Base-by-base conservation (phyloP, 2,329 filamentous ascomycete genomes). In the Trichophyton equinum region DNA sequence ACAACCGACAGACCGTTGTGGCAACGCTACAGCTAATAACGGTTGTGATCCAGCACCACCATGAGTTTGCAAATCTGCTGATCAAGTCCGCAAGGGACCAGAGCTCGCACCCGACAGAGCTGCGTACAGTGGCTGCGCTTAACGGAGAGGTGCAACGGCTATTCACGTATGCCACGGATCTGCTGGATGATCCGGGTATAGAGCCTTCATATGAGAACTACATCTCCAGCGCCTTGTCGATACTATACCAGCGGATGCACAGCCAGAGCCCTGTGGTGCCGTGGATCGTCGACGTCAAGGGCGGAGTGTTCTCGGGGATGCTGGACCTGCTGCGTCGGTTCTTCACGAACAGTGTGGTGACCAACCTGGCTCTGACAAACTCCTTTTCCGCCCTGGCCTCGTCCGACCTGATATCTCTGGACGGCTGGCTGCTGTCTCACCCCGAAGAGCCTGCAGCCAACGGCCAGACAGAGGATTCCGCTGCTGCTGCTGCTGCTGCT, bases 1-100 rank as follows among this genome's bases (percentile, higher is more conserved):
- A 82, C 51, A 96, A 94, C 68, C 82, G 88, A 59, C 91, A 96
- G 70, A 97, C 94, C 0, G 87, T 96, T 15, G 85, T 89, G 64
- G 89, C 95, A 9, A 95, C 92, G 0, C 78, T 99, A 53, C 91
- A 92, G 66, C 80, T 99, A 5, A 82, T 95, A 15, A 92, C 90
- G 2, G 85, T 90, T 9, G 89, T 99, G 64, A 78, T 97, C 61
- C 86, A 87, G 70, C 85, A 90, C 65, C 92, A 97, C 72, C 91
- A 95, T 71, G 83, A 85, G 49, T 96, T 96, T 73, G 89, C 91
- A 76, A 58, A 79, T 76, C 56, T 80, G 77, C 65, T 83, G 85
- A 67, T 95, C 86, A 5, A 80, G 85, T 79, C 58, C 76, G 83
- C 68, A 4, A 65, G 65, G 2, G 68, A 68, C 57, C 66, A 65